Evolutionary conservation across 352 stramenopile species (phyloP).

Genomic region (Phytophthora pistaciae): DNA sequence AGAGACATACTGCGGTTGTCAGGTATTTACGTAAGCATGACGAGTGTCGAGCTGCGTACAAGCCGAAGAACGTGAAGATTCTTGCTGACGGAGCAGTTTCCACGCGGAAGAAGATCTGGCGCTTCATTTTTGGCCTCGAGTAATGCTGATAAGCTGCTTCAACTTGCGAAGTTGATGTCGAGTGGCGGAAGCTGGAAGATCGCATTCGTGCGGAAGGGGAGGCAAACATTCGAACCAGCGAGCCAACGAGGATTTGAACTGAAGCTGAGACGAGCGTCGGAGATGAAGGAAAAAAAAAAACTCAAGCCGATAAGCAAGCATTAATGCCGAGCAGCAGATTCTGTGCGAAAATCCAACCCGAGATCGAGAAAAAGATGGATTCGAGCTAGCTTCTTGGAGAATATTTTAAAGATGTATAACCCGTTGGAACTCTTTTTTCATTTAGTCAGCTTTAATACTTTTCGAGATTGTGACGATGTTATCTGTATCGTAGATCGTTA

Average conservation of each 20-base stretch:
- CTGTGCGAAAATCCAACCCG: slow-evolving; percentile 10
- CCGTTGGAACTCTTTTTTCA: no score
- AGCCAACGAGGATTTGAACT: slow-evolving; percentile 6
- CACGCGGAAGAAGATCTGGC: neutral
- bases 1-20: slow-evolving; percentile 5
- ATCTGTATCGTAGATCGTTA: no score
- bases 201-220: slow-evolving; percentile 23
- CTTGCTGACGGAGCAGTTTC: slow-evolving; percentile 5
- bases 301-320: slow-evolving; percentile 2
- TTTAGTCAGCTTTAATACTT: no score
- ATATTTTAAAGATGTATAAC: no score
- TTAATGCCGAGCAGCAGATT: neutral
- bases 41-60: slow-evolving; percentile 13
- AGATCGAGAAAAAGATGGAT: slow-evolving; percentile 6
- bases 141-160: neutral
- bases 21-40: slow-evolving; percentile 12
- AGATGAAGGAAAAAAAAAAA: slow-evolving; percentile 3
- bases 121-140: neutral
- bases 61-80: neutral
- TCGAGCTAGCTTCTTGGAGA: no score
- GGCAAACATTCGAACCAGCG: slow-evolving; percentile 8
- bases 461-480: no score
- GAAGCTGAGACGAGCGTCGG: slow-evolving; percentile 11
- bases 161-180: neutral
- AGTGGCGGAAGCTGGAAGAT: slow-evolving; percentile 1